phyloP scores from a whole-genome alignment of 176 grass and related monocot genomes.

The Echinochloa phyllopogon region DNA sequence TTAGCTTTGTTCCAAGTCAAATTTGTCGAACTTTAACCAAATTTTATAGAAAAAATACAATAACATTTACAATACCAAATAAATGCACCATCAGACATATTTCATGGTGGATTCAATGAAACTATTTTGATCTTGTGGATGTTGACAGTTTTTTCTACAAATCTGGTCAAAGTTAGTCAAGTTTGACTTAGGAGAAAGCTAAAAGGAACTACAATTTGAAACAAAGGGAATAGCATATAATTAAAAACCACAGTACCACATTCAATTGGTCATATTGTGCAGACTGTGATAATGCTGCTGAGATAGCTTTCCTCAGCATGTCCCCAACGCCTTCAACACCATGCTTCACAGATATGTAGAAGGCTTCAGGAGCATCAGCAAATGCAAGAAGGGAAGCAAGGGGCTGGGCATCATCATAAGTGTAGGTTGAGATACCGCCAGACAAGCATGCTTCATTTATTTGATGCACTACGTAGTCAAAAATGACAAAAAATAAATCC shows the following conservation, averaged over 20 bases:
- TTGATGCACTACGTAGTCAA: slow-evolving; percentile 91
- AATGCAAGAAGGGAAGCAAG: slow-evolving; percentile 79
- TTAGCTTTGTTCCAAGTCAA: too few relatives aligned
- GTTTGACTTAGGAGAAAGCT: too few relatives aligned
- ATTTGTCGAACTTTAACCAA: too few relatives aligned
- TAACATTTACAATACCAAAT: too few relatives aligned
- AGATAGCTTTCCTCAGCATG: slow-evolving; percentile 87
- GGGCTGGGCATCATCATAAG: slow-evolving; percentile 81
- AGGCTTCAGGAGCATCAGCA: slow-evolving; percentile 91
- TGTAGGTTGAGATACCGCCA: slow-evolving; percentile 71
- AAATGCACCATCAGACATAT: too few relatives aligned
- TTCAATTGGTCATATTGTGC: slow-evolving; percentile 76
- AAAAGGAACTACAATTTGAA: too few relatives aligned
- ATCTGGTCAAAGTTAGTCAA: too few relatives aligned
- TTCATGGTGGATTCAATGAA: too few relatives aligned
- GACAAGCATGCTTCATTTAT: slow-evolving; percentile 86
- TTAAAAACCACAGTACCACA: slow-evolving; percentile 52
- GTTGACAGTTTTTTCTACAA: too few relatives aligned
- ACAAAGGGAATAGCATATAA: background rate
- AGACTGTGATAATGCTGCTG: slow-evolving; percentile 69
- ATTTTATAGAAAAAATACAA: too few relatives aligned
- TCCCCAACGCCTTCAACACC: slow-evolving; percentile 86
- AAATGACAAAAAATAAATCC: slow-evolving; percentile 87
- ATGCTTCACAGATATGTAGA: slow-evolving; percentile 88
- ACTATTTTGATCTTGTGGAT: too few relatives aligned